Base-by-base conservation (phyloP, 352 stramenopile genomes). In the Phytopythium montanum region DNA sequence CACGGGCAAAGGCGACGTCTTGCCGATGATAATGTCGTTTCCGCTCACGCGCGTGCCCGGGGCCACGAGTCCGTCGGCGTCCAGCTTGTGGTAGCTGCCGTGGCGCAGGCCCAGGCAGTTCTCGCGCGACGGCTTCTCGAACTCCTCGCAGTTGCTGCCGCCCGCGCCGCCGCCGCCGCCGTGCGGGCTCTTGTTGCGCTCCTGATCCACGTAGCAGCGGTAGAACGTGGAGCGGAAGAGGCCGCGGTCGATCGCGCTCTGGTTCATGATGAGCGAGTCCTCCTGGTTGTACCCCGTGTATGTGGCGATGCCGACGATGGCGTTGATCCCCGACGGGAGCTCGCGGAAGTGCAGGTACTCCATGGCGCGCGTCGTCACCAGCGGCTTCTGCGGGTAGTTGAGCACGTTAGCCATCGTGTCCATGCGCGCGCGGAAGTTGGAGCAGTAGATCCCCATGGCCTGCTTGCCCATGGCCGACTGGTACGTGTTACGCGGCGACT, bases 251-350 rank as follows among this genome's bases (percentile, higher is more conserved):
- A 99, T 99, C 16, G 97, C 96, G 72, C 87, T 98, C 71, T 99
- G 97, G 79, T 99, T 99, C 93, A 99, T 98, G 77, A 99, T 99
- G 55, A 99, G 75, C 29, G 96, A 99, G 92, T 99, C 98, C 90
- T 99, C 97, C 68, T 99, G 94, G 74, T 99, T 99, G 88, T 99
- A 99, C 9, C 86, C 86, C n/a, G 85, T 92, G 74, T 95, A 95
- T 1, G 80, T 89, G 21, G 82, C 81, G 68, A 95, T 93, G 38
- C 76, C 85, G 39, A 96, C 85, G 60, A 99, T 97, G 46, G 95
- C 95, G 72, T 99, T 99, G 49, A 99, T 96, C 53, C 98, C 98
- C 45, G 94, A 98, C 23, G 98, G 98, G n/a, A 99, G 75, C 65
- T 99, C 96, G 62, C 96, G 86, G 73, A 97, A 97, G 70, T 99